Evolutionary conservation across 176 grass and related monocot species (phyloP).

Genomic region (Bromus sterilis): DNA sequence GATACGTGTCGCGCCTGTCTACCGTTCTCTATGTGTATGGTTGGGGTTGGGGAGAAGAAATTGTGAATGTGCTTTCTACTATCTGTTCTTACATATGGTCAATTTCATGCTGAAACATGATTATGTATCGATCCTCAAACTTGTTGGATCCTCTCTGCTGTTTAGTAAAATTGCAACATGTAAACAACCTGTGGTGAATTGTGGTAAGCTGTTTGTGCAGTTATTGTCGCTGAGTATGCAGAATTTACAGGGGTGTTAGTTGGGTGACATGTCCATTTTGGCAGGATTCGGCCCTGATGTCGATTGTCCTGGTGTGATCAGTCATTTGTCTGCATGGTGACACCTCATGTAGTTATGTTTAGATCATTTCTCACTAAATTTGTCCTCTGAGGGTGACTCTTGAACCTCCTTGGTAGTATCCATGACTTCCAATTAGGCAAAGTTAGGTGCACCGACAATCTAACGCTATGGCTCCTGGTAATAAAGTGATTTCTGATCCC

Average conservation of each 20-base stretch:
- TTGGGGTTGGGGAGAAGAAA: conserved; percentile 3
- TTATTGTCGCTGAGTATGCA: not conserved
- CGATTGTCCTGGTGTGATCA: not conserved
- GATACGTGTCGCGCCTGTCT: conserved; percentile 11
- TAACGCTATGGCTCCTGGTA: not conserved
- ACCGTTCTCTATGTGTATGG: conserved; percentile 2
- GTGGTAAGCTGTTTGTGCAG: not conserved
- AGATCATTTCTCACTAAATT: not conserved
- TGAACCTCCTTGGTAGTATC: not conserved
- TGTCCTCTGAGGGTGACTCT: not conserved
- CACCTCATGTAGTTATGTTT: not conserved
- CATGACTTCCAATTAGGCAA: not conserved
- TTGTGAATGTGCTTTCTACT: not conserved
- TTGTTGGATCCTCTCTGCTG: not conserved
- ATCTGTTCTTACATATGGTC: not conserved
- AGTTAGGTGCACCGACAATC: not conserved
- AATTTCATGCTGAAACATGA: not conserved
- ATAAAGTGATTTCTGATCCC: not conserved
- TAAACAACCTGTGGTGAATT: not conserved
- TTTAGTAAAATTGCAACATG: not conserved
- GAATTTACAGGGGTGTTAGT: not conserved
- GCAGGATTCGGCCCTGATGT: not conserved
- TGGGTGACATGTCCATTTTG: not conserved
- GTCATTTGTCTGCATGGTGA: not conserved
- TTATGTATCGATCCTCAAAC: not conserved